A percentile compares a stretch with the other conserved stretches of the same genome.
phyloP scores from a whole-genome alignment of 257 asterid species.

The Apocynum venetum region DNA sequence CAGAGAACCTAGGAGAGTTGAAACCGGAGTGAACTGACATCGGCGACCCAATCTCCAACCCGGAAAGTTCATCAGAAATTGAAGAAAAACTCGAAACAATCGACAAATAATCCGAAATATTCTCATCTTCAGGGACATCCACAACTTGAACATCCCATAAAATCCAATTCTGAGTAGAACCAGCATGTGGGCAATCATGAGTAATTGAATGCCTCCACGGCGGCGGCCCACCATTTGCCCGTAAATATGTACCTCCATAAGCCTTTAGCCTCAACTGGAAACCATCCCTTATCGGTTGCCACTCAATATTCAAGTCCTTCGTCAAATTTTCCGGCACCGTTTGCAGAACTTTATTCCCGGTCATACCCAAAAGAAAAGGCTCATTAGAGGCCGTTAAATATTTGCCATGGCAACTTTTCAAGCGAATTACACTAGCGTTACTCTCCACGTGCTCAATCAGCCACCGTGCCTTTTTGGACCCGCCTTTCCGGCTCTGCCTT shows the following conservation, averaged over 20 bases:
- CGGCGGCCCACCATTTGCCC: slow-evolving; percentile 94
- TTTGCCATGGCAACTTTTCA: slow-evolving; percentile 60
- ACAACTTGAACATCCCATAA: slow-evolving; percentile 76
- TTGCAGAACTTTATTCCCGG: slow-evolving; percentile 63
- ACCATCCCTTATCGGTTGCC: slow-evolving; percentile 85
- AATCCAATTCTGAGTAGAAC: slow-evolving; percentile 56
- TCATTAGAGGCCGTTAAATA: slow-evolving; percentile 66
- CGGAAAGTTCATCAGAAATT: slow-evolving; percentile 69
- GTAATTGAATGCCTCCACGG: slow-evolving; percentile 92
- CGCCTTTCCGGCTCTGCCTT: slow-evolving; percentile 71
- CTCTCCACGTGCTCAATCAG: slow-evolving; percentile 64
- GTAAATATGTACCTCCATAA: slow-evolving; percentile 56
- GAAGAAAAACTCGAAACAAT: slow-evolving; percentile 73
- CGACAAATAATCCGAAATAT: slow-evolving; percentile 55
- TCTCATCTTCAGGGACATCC: slow-evolving; percentile 75
- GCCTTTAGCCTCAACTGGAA: slow-evolving; percentile 67
- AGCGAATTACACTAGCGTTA: slow-evolving; percentile 46
- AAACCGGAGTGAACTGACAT: slow-evolving; percentile 44
- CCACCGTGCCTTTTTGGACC: slow-evolving; percentile 66
- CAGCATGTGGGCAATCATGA: slow-evolving; percentile 55
- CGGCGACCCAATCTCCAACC: slow-evolving; percentile 68
- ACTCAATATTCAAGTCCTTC: slow-evolving; percentile 39
- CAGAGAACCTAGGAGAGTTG: slow-evolving; percentile 34
- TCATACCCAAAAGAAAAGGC: slow-evolving; percentile 70
- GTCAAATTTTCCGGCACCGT: slow-evolving; percentile 35